Percentiles rank a stretch among this genome's conserved stretches.
phyloP scores from a whole-genome alignment of 345 rosid species.

The Chamaenerion angustifolium region DNA sequence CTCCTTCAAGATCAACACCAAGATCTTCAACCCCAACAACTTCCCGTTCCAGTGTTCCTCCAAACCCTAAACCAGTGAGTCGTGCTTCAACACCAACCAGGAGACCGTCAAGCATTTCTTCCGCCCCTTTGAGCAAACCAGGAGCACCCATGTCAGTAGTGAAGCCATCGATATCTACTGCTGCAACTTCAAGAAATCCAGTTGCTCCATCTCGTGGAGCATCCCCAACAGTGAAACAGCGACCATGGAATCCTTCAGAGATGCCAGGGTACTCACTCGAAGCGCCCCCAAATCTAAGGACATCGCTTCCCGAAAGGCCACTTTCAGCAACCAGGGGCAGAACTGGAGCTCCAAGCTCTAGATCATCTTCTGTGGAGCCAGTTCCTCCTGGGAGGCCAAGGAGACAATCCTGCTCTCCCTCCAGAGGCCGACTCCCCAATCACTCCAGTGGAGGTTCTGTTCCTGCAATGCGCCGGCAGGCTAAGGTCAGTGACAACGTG shows the following conservation, averaged over 20 bases:
- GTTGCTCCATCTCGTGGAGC: slow-evolving; percentile 35
- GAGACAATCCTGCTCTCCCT: slow-evolving; percentile 10
- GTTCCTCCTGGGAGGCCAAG: slow-evolving; percentile 29
- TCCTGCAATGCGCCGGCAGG: slow-evolving; percentile 23
- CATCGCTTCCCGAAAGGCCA: slow-evolving; percentile 35
- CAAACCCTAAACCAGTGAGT: slow-evolving; percentile 26
- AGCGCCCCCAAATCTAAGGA: slow-evolving; percentile 36
- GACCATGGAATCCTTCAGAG: slow-evolving; percentile 38
- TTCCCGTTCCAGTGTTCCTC: slow-evolving; percentile 18
- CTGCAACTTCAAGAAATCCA: slow-evolving; percentile 15
- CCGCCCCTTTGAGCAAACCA: slow-evolving; percentile 4
- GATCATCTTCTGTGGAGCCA: slow-evolving; percentile 32
- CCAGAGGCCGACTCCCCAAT: no score
- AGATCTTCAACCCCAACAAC: slow-evolving; percentile 39
- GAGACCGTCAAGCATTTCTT: slow-evolving; percentile 34
- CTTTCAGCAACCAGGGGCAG: slow-evolving; percentile 50
- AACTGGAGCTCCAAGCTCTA: slow-evolving; percentile 31
- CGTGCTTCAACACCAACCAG: slow-evolving; percentile 47
- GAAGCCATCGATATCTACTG: background rate
- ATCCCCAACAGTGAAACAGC: slow-evolving; percentile 43
- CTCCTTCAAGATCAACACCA: slow-evolving; percentile 22
- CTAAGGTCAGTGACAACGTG: slow-evolving; percentile 42
- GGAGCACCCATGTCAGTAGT: no score
- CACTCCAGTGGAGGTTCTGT: slow-evolving; percentile 48
- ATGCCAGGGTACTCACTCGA: slow-evolving; percentile 52